A percentile compares a stretch with the other conserved stretches of the same genome.
These are phyloP conservation scores for Lactifluus volemus DNA, from an alignment of 768 basidiomycete genomes.

Conservation along the genomic window DNA sequence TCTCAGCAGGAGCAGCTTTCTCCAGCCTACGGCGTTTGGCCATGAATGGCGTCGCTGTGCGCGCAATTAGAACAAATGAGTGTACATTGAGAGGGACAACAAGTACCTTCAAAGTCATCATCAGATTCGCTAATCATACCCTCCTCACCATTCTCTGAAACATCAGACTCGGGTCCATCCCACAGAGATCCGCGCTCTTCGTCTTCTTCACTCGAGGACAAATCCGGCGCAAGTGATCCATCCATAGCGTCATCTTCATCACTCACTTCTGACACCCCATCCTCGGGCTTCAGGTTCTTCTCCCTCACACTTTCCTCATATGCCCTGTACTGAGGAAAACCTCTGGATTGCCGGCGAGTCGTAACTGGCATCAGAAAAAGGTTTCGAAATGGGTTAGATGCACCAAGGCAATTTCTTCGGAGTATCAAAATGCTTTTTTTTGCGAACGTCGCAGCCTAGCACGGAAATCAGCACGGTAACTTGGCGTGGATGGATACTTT, in stretches of 20 bases:
- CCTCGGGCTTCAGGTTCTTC: neutral
- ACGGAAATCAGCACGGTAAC: neutral
- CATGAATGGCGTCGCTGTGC: neutral
- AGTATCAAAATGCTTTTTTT: neutral
- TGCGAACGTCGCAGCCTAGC: neutral
- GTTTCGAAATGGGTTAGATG: neutral
- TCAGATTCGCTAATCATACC: neutral
- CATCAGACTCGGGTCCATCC: neutral
- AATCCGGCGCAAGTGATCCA: neutral
- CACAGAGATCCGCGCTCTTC: neutral
- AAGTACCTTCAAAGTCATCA: neutral
- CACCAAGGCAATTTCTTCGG: neutral
- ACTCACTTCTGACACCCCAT: neutral
- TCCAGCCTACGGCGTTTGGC: slow-evolving; percentile 6
- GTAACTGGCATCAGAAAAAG: slow-evolving; percentile 1
- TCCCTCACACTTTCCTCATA: neutral
- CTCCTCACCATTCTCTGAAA: neutral
- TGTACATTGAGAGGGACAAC: neutral
- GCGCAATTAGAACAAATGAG: neutral
- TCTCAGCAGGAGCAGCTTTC: neutral
- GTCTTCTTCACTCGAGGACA: neutral
- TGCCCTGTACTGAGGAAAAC: neutral
- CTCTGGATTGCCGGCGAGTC: slow-evolving; percentile 6
- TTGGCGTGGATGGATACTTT: neutral
- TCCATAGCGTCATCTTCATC: slow-evolving; percentile 6